Base-by-base conservation (phyloP, 768 basidiomycete species). In the Boletus vinaceobasis region DNA sequence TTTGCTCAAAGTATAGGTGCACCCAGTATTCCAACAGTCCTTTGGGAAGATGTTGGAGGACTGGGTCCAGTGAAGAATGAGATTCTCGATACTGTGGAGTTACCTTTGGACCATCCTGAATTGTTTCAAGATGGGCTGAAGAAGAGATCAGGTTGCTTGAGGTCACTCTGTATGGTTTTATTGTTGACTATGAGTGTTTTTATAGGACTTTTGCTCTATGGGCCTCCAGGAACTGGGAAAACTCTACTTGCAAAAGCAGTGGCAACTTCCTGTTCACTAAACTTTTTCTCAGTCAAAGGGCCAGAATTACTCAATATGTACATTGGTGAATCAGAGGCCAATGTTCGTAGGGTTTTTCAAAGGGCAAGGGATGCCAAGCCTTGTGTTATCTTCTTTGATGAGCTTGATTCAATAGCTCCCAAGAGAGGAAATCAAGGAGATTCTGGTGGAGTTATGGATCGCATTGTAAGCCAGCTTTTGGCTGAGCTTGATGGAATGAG, bases 41-140 rank as follows among this genome's bases (percentile, higher is more conserved):
- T 88, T 0, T 99, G 97, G 97, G 93, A 98, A 69, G 97, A 99
- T 68, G 88, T 99, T 13, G 97, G 97, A 27, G 97, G 97, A 5
- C 74, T 99, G 11, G 86, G 84, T 3, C 74, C 78, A 56, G 92
- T 97, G 54, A 98, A 98, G 68, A 72, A 82, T 36, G 96, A 98
- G 62, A 98, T 99, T 50, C 74, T 98, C 55, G 96, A 99, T 64
- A 99, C 95, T 19, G 90, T 98, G 42, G 93, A 97, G 65, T 75
- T 98, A 4, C 95, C 95, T 1, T 72, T 98, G 19, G 89, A 94
- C 44, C 84, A 90, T 67, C 93, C 94, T 8, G 93, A 97, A 59
- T 69, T 98, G 0, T 98, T 98, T 71, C 79, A 86, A 1, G 85
- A 87, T 47, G 96, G 95, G 1, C 71, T 99, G 13, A 98, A 98